Base-by-base conservation (phyloP, 192 early-diverging fungal species). In the Kappamyces sp. region DNA sequence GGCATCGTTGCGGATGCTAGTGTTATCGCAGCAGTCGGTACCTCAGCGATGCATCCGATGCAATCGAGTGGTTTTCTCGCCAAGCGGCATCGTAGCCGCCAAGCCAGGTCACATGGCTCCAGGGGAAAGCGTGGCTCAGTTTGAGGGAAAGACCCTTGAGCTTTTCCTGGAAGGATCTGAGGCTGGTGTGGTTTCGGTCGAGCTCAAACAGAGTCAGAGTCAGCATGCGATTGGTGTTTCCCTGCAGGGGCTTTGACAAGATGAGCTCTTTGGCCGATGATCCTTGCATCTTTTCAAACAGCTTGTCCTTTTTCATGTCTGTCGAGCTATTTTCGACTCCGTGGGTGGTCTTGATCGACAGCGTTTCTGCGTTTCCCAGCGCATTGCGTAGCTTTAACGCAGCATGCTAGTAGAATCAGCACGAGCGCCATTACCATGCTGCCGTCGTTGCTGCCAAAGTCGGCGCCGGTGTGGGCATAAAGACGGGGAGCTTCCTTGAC, bases 361-460 rank as follows among this genome's bases (percentile, higher is more conserved):
- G 57, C 14, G 78, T 74, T 69, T 98, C 96, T 30, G 83, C 96
- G 22, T 84, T 88, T 15, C 96, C 96, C 71, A 92, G 89, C 1
- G 85, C 77, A 59, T 98, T 97, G 51, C 85, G 78, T 30, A 97
- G 47, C 34, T 78, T 81, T 34, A 86, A 68, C 0, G 89, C 81
- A 5, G 84, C 74, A 53, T 79, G 86, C 65, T 87, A 45, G 12
- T 52, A 52, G 34, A 14, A 38, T 36, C 33, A 0, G 31, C 38
- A 33, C 48, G 7, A 34, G n/a, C 36, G 22, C 32, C 29, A 33
- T 55, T 74, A 89, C 88, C 84, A 89, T 83, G 34, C 74, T 88
- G 35, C 90, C 94, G 67, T 95, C 91, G 49, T 86, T 77, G 55
- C 89, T 91, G 12, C 90, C 90, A 33, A 96, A 79, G 47, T 93